These are phyloP conservation scores for Albatrellus ellisii DNA, from an alignment of 768 basidiomycete species.

Conservation along the genomic window DNA sequence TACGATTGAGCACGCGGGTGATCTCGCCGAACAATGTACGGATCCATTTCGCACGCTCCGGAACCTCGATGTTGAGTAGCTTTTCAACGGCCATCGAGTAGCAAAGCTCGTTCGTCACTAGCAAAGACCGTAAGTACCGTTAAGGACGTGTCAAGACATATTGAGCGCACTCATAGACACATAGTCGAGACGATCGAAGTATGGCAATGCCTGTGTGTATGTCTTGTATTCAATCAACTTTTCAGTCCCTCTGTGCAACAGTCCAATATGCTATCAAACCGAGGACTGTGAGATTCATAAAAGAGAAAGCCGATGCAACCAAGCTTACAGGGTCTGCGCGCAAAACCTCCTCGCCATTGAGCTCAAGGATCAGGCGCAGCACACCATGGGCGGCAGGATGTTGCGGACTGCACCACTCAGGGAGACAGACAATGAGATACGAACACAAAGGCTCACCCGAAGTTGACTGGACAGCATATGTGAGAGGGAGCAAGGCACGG, in stretches of 20 bases:
- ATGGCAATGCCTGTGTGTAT: constrained; percentile 93
- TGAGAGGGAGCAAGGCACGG: not conserved
- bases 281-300: constrained; percentile 5
- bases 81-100: constrained; percentile 98
- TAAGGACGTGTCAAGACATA: not conserved
- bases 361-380: constrained; percentile 89
- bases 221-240: constrained; percentile 99
- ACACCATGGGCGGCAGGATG: constrained; percentile 99
- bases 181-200: constrained; percentile 98
- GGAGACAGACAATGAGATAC: not conserved
- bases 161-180: constrained; percentile 91
- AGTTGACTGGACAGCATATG: constrained; percentile 55
- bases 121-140: not conserved
- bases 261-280: constrained; percentile 87
- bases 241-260: constrained; percentile 95
- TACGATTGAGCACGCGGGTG: constrained; percentile 89
- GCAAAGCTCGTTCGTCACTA: constrained; percentile 98
- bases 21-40: constrained; percentile 95
- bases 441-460: constrained; percentile 41
- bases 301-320: not conserved
- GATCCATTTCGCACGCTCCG: constrained; percentile 97
- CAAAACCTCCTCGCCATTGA: constrained; percentile 94
- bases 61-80: constrained; percentile 91
- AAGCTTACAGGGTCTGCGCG: constrained; percentile 61
- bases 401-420: constrained; percentile 53